Evolutionary conservation across 148 eudicot genomes (phyloP), one percentile per base, ranked within the genome.

Genomic region (Vaccinium corymbosum): DNA sequence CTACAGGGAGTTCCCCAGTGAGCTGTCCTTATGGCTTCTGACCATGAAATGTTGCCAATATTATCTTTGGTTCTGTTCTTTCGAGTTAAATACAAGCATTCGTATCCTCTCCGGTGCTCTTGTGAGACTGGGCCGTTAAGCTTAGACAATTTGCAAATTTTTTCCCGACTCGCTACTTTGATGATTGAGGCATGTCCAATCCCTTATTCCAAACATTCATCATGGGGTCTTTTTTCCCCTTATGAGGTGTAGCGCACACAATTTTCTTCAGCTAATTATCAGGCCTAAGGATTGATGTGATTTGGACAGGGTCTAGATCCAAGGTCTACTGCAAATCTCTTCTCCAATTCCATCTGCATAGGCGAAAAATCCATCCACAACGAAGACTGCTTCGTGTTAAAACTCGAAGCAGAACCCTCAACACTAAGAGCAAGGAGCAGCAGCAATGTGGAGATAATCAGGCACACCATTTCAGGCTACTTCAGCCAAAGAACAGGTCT

Each of bases 401-500:
- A 94, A 89, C 87, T 93, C 11, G 95, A 94, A 88, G 92, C 97
- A 17, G 92, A 91, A 73, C 59, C 93, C 4, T 81, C 96, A 5
- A 86, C 94, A 0, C 90, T 94, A 0, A 89, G 84, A 83, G 94
- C 96, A 3, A 91, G 98, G 84, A 94, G 98, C 85, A 94, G 97
- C 86, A 87, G 87, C 90, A 94, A 90, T 46, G 93, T 94, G 42
- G 95, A 95, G 81, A 90, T 95, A 59, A 92, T 95, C 20, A 89
- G 91, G 11, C 98, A 95, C 87, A 94, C 95, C 0, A 83, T 95
- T 22, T 95, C 95, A 95, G 98, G 98, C 13, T 95, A 91, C 90
- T 95, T 95, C 52, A 94, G 98, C 92, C 98, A 95, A 64, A 88
- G 92, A 82, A 95, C 98, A 4, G 98, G 98, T 25, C 95, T 95